Evolutionary conservation across 2,329 filamentous ascomycete species (phyloP).

Genomic region (Scytalidium lignicola): DNA sequence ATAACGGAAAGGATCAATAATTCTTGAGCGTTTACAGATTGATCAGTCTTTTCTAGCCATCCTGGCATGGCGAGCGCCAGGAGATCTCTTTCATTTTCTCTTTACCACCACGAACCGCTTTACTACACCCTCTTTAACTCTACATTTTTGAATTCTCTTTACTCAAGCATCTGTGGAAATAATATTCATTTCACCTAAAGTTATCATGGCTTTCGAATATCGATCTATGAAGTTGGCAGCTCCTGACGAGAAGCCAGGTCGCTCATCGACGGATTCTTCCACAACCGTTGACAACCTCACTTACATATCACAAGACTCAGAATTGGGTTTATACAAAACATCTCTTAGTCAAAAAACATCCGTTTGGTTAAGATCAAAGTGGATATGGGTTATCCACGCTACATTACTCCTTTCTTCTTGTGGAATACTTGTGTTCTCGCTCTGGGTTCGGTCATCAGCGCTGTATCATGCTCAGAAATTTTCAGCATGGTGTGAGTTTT

Average conservation of each 20-base stretch:
- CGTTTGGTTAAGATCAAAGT: slow-evolving; percentile 5
- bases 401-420: slow-evolving; percentile 8
- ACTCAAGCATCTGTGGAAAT: not conserved
- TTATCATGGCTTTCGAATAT: slow-evolving; percentile 1
- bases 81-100: too few relatives aligned
- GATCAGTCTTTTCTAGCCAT: too few relatives aligned
- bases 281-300: not conserved
- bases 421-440: not conserved
- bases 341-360: not conserved
- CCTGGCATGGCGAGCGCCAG: too few relatives aligned
- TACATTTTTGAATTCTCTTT: not conserved
- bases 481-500: slow-evolving; percentile 40
- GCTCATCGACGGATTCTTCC: slow-evolving; percentile 1
- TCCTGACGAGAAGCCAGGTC: not conserved
- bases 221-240: not conserved
- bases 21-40: too few relatives aligned
- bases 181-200: not conserved
- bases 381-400: slow-evolving; percentile 10
- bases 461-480: slow-evolving; percentile 30
- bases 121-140: not conserved
- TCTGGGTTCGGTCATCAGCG: slow-evolving; percentile 15
- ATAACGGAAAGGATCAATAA: too few relatives aligned
- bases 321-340: not conserved
- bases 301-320: not conserved
- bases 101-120: not conserved